Base-by-base conservation (phyloP, 2,329 filamentous ascomycete species). In the Aspergillus terreus region DNA sequence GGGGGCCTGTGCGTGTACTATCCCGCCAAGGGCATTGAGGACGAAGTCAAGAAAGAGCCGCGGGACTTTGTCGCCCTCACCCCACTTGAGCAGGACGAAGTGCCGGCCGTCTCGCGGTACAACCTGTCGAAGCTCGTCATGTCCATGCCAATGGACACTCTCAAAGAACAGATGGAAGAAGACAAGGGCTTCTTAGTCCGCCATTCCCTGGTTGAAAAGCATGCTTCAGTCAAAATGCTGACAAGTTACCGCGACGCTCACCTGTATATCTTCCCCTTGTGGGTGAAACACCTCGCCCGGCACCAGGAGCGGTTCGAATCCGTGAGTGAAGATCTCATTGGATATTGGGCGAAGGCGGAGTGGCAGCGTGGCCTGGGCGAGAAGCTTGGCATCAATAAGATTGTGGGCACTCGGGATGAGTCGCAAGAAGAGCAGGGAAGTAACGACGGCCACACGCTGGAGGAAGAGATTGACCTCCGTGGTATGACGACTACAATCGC, bases 311-410 rank as follows among this genome's bases (percentile, higher is more conserved):
- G 82, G 10, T 83, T 99, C 56, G 89, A 96, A 62, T 95, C 86
- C 50, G 85, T 99, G 44, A 88, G 88, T 30, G 92, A 97, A 69
- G 92, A 97, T 64, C 84, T 96, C 5, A 78, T 97, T 14, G 91
- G 92, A 6, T 96, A 90, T 88, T 96, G 92, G 91, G 90, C 92
- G 32, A 97, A 97, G 69, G 85, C 92, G 1, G 85, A 85, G 49
- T 99, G 94, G 94, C 92, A 97, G 70, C 78, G 82, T 3, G 88
- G 90, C 0, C 76, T 96, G 3, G 83, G 82, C 0, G 83, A 87
- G 47, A 96, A 95, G 70, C 78, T 97, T 6, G 82, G 85, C 1
- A 74, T 96, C 47, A 76, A 82, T 46, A 78, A 86, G 42, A 81
- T 92, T 4, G 77, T 94, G 46, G 77, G 41, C 30, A 43, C 80